Base-by-base conservation (phyloP, 1,139 yeast species). In the Magnusiomyces fungicola region DNA sequence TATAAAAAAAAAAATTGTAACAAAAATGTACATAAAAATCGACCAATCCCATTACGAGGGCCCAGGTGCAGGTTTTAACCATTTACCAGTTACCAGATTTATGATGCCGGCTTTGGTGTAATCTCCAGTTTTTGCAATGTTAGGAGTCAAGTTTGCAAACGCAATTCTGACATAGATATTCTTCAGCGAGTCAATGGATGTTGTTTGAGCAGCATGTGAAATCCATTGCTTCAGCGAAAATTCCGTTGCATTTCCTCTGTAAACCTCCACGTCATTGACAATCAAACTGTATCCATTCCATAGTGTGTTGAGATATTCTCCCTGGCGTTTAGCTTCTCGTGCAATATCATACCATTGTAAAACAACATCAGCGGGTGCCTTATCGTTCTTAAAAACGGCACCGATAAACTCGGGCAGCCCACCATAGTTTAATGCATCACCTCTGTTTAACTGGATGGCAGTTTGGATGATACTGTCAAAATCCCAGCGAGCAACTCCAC, bases 401-500 rank as follows among this genome's bases (percentile, higher is more conserved):
- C 70, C 67, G 51, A 62, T 34, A 49, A 83, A 72, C 1, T 58
- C 58, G 0, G 95, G 95, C 7, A 79, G 62, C 12, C 67, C 72
- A 0, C 84, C 85, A 43, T 54, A 29, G 14, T 56, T 44, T 41
- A 78, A 72, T 0, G 95, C 95, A 56, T 87, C 96, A 25, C 84
- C 84, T 56, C 96, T 70, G 53, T 80, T 67, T 45, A 89, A 67
- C 14, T 88, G 76, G 12, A 74, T 69, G 43, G 76, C 76, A 0
- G 97, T 88, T 61, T 90, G 96, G 1, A 85, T 80, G 52, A 90
- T 81, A 22, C 96, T 81, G 2, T 95, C 97, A 60, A 84, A 81
- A 48, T 94, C 97, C 98, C 98, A 90, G 52, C 95, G 72, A 0
- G 95, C 81, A 1, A 88, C 80, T 0, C 98, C 98, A 22, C 92